phyloP scores from a whole-genome alignment of 805 yeast genomes.

The Yarrowia porcina region DNA sequence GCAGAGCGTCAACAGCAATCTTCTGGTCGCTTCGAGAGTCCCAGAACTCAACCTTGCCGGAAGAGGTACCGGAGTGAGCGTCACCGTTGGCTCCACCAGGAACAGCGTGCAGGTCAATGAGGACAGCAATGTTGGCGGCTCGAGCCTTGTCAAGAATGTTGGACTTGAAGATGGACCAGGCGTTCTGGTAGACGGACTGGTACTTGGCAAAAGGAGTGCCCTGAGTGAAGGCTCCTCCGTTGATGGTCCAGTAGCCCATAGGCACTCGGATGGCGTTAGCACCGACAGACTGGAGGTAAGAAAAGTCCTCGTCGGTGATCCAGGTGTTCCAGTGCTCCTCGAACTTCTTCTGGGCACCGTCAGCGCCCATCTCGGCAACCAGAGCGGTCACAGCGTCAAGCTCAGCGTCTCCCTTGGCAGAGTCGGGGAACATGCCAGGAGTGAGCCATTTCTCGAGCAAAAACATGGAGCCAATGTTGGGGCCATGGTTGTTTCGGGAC shows the following conservation, averaged over 20 bases:
- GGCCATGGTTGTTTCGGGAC: constrained; percentile 62
- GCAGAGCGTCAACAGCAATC: constrained; percentile 50
- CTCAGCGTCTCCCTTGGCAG: constrained; percentile 56
- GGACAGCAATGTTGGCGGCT: constrained; percentile 60
- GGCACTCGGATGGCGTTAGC: constrained; percentile 86
- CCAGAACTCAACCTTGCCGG: constrained; percentile 68
- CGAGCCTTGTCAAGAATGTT: constrained; percentile 58
- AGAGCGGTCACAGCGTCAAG: constrained; percentile 62
- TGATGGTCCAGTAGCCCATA: constrained; percentile 87
- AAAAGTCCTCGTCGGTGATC: constrained; percentile 71
- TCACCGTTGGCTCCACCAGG: constrained; percentile 91
- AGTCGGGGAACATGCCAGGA: constrained; percentile 49
- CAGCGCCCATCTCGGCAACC: constrained; percentile 50
- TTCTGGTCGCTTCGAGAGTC: constrained; percentile 37
- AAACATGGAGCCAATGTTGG: constrained; percentile 78
- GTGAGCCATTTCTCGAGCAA: constrained; percentile 68
- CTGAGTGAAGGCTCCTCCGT: constrained; percentile 54
- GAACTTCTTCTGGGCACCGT: constrained; percentile 49
- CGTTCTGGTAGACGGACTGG: constrained; percentile 54
- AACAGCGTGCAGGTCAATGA: constrained; percentile 82
- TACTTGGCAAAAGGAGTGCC: constrained; percentile 62
- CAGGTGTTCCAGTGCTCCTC: constrained; percentile 67
- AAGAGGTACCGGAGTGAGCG: constrained; percentile 74
- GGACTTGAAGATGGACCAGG: constrained; percentile 59
- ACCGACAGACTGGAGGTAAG: constrained; percentile 61